Percentiles rank a stretch among this genome's conserved stretches.
phyloP scores from a whole-genome alignment of 2,329 filamentous ascomycete species.

The Colletotrichum zoysiae region DNA sequence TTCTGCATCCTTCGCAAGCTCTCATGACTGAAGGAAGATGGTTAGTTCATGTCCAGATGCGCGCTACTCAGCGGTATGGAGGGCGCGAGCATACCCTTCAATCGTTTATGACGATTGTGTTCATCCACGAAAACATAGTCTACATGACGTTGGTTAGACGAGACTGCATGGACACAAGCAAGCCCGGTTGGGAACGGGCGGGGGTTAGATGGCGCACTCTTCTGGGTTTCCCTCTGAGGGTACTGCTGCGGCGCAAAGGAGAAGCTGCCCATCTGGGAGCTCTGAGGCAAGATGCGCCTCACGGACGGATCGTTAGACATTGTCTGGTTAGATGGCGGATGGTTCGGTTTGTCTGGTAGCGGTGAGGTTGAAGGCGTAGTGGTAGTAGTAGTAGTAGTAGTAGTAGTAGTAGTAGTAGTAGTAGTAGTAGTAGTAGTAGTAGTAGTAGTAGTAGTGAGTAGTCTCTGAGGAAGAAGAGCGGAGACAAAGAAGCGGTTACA shows the following conservation, averaged over 20 bases:
- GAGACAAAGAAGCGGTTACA: conserved; percentile 38
- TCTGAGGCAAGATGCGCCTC: conserved; percentile 75
- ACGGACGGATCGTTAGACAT: conserved; percentile 75
- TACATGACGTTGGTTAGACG: conserved; percentile 57
- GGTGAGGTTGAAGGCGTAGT: conserved; percentile 38
- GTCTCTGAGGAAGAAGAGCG: conserved; percentile 36
- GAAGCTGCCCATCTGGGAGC: conserved; percentile 79
- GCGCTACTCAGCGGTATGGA: not conserved
- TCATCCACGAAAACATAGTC: conserved; percentile 99
- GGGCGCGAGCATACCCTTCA: conserved; percentile 77
- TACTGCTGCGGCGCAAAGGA: conserved; percentile 76
- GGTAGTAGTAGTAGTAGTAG: too few species aligned
- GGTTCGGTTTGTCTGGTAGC: conserved; percentile 26
- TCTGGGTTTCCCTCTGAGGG: conserved; percentile 78
- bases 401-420: not conserved
- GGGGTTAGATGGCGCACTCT: conserved; percentile 71
- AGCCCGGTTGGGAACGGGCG: conserved; percentile 12
- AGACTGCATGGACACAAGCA: not conserved
- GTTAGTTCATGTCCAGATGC: conserved; percentile 30
- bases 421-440: too few species aligned
- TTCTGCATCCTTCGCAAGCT: conserved; percentile 93
- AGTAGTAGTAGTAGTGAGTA: too few species aligned
- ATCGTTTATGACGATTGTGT: conserved; percentile 95
- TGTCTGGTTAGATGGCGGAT: conserved; percentile 49
- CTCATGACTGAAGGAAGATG: conserved; percentile 79